A percentile compares a stretch with the other conserved stretches of the same genome.
Conservation (phyloP, 345 rosid species). For the Trapa bicornis region DNA sequence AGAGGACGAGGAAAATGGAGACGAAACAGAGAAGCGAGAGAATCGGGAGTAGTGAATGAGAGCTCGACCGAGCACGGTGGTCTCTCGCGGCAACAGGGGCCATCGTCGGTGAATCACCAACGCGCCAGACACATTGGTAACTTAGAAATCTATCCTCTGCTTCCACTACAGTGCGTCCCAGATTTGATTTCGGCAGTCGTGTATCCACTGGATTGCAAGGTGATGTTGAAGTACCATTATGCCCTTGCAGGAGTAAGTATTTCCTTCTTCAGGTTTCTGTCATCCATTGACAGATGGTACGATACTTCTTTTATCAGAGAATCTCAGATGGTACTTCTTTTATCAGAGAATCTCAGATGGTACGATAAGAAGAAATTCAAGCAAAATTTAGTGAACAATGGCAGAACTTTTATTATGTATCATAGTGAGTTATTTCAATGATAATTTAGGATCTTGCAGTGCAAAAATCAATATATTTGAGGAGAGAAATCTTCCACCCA, state of each 20-base stretch:
- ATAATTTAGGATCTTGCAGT: neutral
- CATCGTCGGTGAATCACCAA: slow-evolving; percentile 2
- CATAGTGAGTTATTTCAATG: no score
- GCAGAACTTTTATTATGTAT: no score
- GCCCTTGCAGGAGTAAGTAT: neutral
- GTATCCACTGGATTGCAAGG: neutral
- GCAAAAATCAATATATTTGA: neutral
- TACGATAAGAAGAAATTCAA: no score
- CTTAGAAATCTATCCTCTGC: neutral
- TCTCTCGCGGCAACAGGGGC: slow-evolving; percentile 13
- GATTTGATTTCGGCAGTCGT: no score
- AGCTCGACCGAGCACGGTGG: slow-evolving; percentile 42
- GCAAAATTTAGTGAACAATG: no score
- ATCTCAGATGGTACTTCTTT: no score
- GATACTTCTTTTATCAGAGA: no score
- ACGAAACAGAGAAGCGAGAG: slow-evolving; percentile 43
- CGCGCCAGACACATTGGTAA: neutral
- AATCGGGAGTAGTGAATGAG: slow-evolving; percentile 42
- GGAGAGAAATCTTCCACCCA: no score
- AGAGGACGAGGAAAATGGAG: slow-evolving; percentile 38
- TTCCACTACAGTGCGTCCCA: neutral
- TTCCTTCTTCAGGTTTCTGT: neutral
- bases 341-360: no score
- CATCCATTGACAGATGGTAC: no score
- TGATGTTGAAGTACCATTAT: neutral